Percentiles rank a stretch among this genome's conserved stretches.
phyloP scores from a whole-genome alignment of 2,329 filamentous ascomycete species.

The Fusarium sp. region DNA sequence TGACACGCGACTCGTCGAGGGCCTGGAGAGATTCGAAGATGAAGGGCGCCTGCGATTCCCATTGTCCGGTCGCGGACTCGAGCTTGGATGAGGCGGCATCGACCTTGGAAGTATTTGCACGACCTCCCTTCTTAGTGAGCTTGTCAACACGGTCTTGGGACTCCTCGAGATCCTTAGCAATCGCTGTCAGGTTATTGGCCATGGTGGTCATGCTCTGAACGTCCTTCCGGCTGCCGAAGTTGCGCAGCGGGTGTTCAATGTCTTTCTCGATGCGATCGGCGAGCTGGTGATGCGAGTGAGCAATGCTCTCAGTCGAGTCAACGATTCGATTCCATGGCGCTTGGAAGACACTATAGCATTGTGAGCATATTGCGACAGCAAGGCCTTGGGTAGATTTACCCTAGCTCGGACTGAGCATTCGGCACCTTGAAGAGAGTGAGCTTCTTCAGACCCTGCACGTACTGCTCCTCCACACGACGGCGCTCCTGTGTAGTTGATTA shows the following conservation, averaged over 20 bases:
- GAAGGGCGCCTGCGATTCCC: slow-evolving; percentile 94
- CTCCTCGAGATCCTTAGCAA: slow-evolving; percentile 87
- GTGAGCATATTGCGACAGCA: slow-evolving; percentile 33
- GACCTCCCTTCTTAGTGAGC: slow-evolving; percentile 81
- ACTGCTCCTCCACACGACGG: slow-evolving; percentile 89
- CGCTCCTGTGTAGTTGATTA: slow-evolving; percentile 76
- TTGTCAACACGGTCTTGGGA: slow-evolving; percentile 90
- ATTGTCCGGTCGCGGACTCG: slow-evolving; percentile 84
- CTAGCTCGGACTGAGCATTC: slow-evolving; percentile 83
- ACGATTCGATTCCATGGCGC: slow-evolving; percentile 91
- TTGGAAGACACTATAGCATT: slow-evolving; percentile 81
- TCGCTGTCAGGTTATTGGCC: slow-evolving; percentile 80
- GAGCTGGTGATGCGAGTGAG: slow-evolving; percentile 85
- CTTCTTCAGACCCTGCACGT: slow-evolving; percentile 84
- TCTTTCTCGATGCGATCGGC: slow-evolving; percentile 87
- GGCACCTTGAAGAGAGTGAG: slow-evolving; percentile 80
- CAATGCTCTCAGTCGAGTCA: slow-evolving; percentile 81
- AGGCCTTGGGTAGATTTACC: slow-evolving; percentile 70
- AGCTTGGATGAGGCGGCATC: slow-evolving; percentile 79
- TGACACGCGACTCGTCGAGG: slow-evolving; percentile 88
- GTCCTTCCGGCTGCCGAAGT: slow-evolving; percentile 80
- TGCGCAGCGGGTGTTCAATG: slow-evolving; percentile 85
- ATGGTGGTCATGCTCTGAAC: slow-evolving; percentile 85
- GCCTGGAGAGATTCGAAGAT: slow-evolving; percentile 94
- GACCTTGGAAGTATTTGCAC: slow-evolving; percentile 81